Evolutionary conservation across 2,329 filamentous ascomycete species (phyloP), one percentile per base, ranked within the genome.

Genomic region (Fusarium redolens): DNA sequence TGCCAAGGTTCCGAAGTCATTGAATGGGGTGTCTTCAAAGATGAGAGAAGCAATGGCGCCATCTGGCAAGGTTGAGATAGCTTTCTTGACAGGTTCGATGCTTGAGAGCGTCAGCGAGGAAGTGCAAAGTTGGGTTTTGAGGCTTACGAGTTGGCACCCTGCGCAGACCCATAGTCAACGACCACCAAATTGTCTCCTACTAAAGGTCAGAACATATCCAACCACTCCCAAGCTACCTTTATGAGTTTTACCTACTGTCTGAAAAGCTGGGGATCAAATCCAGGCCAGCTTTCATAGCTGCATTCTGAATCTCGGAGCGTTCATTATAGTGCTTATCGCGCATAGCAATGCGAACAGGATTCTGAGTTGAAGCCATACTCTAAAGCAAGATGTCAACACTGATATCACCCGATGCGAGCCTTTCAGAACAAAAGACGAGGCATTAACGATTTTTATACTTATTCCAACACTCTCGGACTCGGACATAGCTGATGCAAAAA

Each of bases 1-100:
- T n/a, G 55, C 65, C 20, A 68, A 3, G 3, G 48, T 68, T 7
- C 43, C 65, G 15, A 68, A 68, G 14, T 67, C 65, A 10, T 67
- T 68, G 28, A 67, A 67, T 0, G 62, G 43, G 1, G 65, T 68
- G 0, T 68, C 62, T 12, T 68, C 65, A 3, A 68, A 68, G 5
- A 68, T 14, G 1, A 68, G 28, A 11, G 65, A 67, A 9, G 40
- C 55, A 0, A 13, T 25, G 0, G 65, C 48, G 0, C 56, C 50
- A 1, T 56, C 41, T 1, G 50, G 28, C 0, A 68, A 25, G 0
- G 44, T 52, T 1, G 62, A 67, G 0, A 62, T 47, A 1, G 8
- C 22, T 4, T 47, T 67, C 3, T 33, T 44, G 1, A 62, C 20
- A 22, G 62, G 65, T 7, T 67, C 56, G 13, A 68, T 61, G 1